phyloP scores from a whole-genome alignment of 345 rosid genomes.

The Syzygium grande region DNA sequence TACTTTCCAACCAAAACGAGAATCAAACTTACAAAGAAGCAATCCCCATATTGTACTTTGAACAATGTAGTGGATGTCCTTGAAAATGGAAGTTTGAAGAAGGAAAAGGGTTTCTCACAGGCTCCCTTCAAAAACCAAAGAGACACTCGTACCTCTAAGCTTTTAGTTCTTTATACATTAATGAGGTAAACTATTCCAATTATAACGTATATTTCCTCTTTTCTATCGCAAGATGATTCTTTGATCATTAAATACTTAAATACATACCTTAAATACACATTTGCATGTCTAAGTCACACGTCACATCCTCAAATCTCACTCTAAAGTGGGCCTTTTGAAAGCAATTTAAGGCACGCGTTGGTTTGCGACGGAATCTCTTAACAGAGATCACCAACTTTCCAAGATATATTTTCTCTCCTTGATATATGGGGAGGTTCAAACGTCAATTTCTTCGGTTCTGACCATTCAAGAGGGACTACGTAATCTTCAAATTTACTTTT shows the following conservation, averaged over 20 bases:
- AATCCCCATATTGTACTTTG: not conserved
- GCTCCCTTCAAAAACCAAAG: not conserved
- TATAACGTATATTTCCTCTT: not conserved
- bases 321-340: not conserved
- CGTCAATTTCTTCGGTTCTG: not conserved
- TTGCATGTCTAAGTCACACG: not conserved
- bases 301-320: not conserved
- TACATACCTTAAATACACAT: not conserved
- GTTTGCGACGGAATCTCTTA: not conserved
- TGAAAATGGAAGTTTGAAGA: not conserved
- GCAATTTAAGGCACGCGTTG: not conserved
- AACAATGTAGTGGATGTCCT: not conserved
- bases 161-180: not conserved
- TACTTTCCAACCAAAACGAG: not conserved
- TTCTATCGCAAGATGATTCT: not conserved
- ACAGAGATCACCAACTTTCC: not conserved
- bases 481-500: not conserved
- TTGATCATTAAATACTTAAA: not conserved
- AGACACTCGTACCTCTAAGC: not conserved
- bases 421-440: not conserved
- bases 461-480: not conserved
- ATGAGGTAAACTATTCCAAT: not conserved
- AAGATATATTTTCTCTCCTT: not conserved
- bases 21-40: not conserved
- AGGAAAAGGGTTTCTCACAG: not conserved